These are phyloP conservation scores for Solanum chiquidenum DNA, from an alignment of 257 asterid genomes.

Conservation along the genomic window DNA sequence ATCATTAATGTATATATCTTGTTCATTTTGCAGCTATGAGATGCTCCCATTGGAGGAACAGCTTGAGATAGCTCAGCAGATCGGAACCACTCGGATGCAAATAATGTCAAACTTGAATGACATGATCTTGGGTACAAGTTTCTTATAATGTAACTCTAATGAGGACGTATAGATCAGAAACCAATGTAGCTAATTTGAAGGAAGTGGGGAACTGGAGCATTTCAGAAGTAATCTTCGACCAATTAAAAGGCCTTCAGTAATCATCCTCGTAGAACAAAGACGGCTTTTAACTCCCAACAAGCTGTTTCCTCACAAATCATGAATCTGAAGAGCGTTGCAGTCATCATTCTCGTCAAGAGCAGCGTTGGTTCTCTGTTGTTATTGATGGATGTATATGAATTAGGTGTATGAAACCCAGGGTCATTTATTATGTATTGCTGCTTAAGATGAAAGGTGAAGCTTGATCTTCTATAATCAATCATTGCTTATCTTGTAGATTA, in stretches of 20 bases:
- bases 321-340: not conserved
- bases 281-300: not conserved
- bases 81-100: constrained; percentile 82
- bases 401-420: not conserved
- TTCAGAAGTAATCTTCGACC: not conserved
- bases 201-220: not conserved
- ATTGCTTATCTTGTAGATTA: not conserved
- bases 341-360: not conserved
- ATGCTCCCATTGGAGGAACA: constrained; percentile 82
- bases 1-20: not conserved
- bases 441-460: not conserved
- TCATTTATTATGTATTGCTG: not conserved
- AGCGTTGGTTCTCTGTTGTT: not conserved
- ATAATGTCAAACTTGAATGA: constrained; percentile 81
- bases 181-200: not conserved
- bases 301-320: not conserved
- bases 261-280: not conserved
- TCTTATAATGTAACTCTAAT: constrained; percentile 32
- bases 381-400: not conserved
- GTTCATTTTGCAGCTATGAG: constrained; percentile 55
- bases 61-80: constrained; percentile 71
- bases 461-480: not conserved
- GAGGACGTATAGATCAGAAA: not conserved
- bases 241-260: not conserved
- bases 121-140: constrained; percentile 66